Evolutionary conservation across 495 filamentous ascomycete species (phyloP).

Genomic region (Podospora anserina): DNA sequence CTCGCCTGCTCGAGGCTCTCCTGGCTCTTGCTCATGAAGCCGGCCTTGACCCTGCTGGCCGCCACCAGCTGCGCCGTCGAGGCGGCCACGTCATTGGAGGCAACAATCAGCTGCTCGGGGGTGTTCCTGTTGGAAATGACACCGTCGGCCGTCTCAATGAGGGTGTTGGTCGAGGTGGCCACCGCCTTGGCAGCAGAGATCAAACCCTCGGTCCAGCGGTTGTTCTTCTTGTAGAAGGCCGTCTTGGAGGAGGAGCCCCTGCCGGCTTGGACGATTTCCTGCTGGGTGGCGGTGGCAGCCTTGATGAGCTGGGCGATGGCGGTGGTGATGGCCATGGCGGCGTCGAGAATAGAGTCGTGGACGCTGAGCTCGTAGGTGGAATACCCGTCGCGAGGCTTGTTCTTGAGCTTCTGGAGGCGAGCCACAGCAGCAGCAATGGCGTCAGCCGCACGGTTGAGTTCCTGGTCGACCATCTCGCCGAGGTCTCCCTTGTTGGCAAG

Average conservation of each 20-base stretch:
- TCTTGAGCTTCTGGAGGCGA: slow-evolving; percentile 83
- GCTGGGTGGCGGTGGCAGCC: slow-evolving; percentile 88
- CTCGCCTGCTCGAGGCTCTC: slow-evolving; percentile 85
- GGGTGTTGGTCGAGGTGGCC: slow-evolving; percentile 81
- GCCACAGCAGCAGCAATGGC: slow-evolving; percentile 90
- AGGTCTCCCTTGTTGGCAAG: slow-evolving; percentile 79
- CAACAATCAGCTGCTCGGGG: slow-evolving; percentile 95
- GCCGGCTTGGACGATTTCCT: slow-evolving; percentile 96
- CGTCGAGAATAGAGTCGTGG: slow-evolving; percentile 90
- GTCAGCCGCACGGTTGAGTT: slow-evolving; percentile 89
- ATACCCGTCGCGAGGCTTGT: slow-evolving; percentile 89
- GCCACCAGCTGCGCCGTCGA: slow-evolving; percentile 95
- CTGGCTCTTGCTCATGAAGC: slow-evolving; percentile 94
- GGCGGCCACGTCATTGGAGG: slow-evolving; percentile 93
- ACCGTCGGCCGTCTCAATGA: slow-evolving; percentile 97
- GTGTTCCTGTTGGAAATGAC: slow-evolving; percentile 88
- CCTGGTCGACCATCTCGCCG: slow-evolving; percentile 88
- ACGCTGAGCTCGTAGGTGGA: slow-evolving; percentile 95
- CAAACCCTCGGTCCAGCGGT: slow-evolving; percentile 93
- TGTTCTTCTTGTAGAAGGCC: slow-evolving; percentile 99
- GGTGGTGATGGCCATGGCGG: slow-evolving; percentile 92
- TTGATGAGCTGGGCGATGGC: slow-evolving; percentile 95
- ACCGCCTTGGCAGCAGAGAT: slow-evolving; percentile 97
- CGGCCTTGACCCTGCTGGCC: slow-evolving; percentile 92
- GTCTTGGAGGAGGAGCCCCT: slow-evolving; percentile 81